Conservation (phyloP, 495 filamentous ascomycete genomes). For the Cryomyces antarcticus region DNA sequence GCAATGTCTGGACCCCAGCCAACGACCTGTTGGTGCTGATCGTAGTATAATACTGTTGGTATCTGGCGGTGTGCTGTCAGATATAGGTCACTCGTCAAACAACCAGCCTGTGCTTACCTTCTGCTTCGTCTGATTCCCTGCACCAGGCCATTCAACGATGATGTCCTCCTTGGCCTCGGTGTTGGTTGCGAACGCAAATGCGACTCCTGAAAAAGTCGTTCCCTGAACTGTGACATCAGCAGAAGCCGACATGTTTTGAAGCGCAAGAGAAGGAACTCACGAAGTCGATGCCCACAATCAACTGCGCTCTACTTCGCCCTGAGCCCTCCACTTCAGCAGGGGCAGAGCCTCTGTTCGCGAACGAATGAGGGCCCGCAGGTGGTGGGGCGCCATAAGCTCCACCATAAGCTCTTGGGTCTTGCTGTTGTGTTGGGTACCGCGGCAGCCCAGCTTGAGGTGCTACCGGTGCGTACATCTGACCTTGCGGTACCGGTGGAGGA, state of each 20-base stretch:
- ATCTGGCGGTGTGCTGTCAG: conserved; percentile 27
- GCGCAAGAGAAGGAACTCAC: conserved; percentile 26
- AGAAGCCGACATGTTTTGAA: neutral
- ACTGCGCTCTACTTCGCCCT: conserved; percentile 58
- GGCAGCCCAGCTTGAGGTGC: conserved; percentile 10
- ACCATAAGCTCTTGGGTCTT: neutral
- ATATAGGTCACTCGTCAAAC: neutral
- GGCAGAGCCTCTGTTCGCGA: conserved; percentile 10
- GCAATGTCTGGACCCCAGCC: conserved; percentile 62
- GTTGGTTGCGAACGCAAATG: conserved; percentile 56
- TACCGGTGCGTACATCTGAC: conserved; percentile 7
- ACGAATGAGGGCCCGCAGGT: neutral
- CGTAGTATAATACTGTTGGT: conserved; percentile 55
- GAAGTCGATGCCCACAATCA: conserved; percentile 69
- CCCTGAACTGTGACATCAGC: conserved; percentile 24
- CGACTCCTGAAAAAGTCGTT: conserved; percentile 57
- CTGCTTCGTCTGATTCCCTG: conserved; percentile 56
- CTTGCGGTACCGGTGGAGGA: conserved; percentile 6
- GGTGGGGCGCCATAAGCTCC: neutral
- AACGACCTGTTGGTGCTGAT: conserved; percentile 57
- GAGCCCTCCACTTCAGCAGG: conserved; percentile 73
- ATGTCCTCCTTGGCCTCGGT: conserved; percentile 63
- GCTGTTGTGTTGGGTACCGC: conserved; percentile 14
- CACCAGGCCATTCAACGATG: conserved; percentile 59
- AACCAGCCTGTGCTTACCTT: conserved; percentile 27